Evolutionary conservation across 164 flowering plant species (phyloP), one percentile per base, ranked within the genome.

Genomic region (Chimonanthus salicifolius): DNA sequence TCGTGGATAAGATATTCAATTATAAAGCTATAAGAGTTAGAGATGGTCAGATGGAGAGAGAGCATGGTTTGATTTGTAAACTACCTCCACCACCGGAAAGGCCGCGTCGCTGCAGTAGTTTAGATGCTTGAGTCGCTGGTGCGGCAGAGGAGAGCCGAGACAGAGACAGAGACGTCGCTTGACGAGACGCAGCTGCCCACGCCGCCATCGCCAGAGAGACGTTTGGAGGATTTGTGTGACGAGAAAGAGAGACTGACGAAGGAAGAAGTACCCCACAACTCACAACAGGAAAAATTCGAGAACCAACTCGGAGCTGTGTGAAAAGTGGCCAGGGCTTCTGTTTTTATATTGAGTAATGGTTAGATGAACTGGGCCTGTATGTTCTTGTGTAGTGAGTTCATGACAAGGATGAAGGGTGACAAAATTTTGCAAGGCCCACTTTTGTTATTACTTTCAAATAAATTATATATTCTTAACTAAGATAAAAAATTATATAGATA

Each of bases 41-140:
- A 6, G 8, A 63, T n/a, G n/a, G n/a, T n/a, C n/a, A n/a, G n/a
- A n/a, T 5, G 44, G 16, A 18, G 46, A 11, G 45, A 11, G 18
- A 18, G 68, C 47, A 13, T 9, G 9, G 68, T 10, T 54, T 54
- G 68, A 6, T 2, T 0, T 43, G 67, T 8, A 43, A 6, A 20
- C 45, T 78, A 87, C 92, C 91, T 70, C 85, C 87, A 58, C 88
- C 88, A 71, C 86, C 85, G n/a, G 92, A 83, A 47, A 88, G 82
- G 69, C 88, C 88, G 62, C 94, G 94, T 79, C 92, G 90, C n/a
- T 83, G 94, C 64, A 86, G 71, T 6, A 90, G 77, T 62, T 80
- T 75, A 45, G 76, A 16, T 16, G 82, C 68, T 68, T 76, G 75
- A 74, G 77, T 68, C 8, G 72, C 72, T 44, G 80, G 70, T 15